A percentile compares a stretch with the other conserved stretches of the same genome.
Evolutionary conservation across 495 filamentous ascomycete species (phyloP).

Genomic region (Gamarada debralockiae): DNA sequence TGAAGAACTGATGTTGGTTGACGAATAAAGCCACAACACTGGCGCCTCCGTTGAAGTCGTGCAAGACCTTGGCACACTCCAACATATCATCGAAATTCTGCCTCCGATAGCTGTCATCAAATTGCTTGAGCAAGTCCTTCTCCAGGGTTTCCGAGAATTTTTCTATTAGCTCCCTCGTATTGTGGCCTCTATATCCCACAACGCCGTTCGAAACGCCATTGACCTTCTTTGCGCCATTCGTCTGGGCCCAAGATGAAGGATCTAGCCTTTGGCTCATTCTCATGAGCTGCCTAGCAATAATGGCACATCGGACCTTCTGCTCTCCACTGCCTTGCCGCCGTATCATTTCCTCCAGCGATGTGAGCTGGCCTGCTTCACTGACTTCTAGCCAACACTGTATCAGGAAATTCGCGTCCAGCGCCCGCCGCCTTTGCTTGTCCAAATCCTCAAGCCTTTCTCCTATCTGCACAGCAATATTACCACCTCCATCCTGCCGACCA

Average conservation of each 20-base stretch:
- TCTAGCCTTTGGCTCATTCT: constrained; percentile 84
- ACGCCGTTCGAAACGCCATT: constrained; percentile 54
- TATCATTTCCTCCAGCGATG: constrained; percentile 70
- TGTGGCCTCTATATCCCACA: constrained; percentile 42
- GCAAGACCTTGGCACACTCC: constrained; percentile 86
- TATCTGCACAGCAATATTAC: constrained; percentile 88
- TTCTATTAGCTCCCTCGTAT: constrained; percentile 88
- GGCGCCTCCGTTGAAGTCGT: constrained; percentile 93
- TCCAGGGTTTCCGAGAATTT: constrained; percentile 95
- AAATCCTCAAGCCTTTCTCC: constrained; percentile 90
- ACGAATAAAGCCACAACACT: constrained; percentile 95
- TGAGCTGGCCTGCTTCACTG: constrained; percentile 75
- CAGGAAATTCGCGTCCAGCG: constrained; percentile 88
- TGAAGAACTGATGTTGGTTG: constrained; percentile 99
- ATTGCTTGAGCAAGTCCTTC: constrained; percentile 91
- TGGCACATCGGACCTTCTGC: constrained; percentile 82
- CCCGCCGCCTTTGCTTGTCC: constrained; percentile 84
- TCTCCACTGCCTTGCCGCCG: constrained; percentile 73
- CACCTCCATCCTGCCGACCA: constrained; percentile 52
- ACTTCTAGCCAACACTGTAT: constrained; percentile 96
- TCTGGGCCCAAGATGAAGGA: constrained; percentile 62
- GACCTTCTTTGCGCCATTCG: constrained; percentile 46
- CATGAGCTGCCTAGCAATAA: constrained; percentile 84
- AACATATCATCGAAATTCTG: constrained; percentile 96
- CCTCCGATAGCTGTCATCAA: constrained; percentile 91